Percentiles rank a stretch among this genome's conserved stretches.
Conservation (phyloP, 2,329 filamentous ascomycete genomes). For the Beauveria australis region DNA sequence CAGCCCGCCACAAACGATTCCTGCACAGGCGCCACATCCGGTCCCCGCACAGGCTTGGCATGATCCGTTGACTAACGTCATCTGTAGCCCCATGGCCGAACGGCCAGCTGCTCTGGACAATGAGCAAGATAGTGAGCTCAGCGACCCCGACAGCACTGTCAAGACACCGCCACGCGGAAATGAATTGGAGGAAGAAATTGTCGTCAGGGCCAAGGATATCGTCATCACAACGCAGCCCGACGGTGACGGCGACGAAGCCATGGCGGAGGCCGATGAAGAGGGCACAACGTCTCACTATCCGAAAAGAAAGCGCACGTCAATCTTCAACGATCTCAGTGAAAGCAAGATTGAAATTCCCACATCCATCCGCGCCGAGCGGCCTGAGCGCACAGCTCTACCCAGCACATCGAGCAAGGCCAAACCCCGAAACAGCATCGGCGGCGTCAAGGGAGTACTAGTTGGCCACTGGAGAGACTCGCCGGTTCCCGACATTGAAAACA, state of each 20-base stretch:
- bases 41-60: background rate
- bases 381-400: slow-evolving; percentile 18
- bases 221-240: background rate
- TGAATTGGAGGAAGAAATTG: slow-evolving; percentile 34
- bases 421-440: slow-evolving; percentile 21
- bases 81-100: slow-evolving; percentile 15
- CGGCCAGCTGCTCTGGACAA: slow-evolving; percentile 14
- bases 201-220: background rate
- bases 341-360: slow-evolving; percentile 34
- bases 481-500: slow-evolving; percentile 38
- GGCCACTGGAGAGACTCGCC: slow-evolving; percentile 54
- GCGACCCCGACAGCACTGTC: slow-evolving; percentile 28
- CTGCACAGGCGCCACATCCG: too few species aligned
- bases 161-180: slow-evolving; percentile 31
- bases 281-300: slow-evolving; percentile 33
- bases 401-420: slow-evolving; percentile 19
- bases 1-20: too few species aligned
- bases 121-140: slow-evolving; percentile 36
- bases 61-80: background rate
- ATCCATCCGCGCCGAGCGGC: slow-evolving; percentile 21
- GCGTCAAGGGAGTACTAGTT: slow-evolving; percentile 40
- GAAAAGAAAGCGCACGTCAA: slow-evolving; percentile 48
- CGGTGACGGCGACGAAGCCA: slow-evolving; percentile 33
- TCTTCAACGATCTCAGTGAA: slow-evolving; percentile 42
- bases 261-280: slow-evolving; percentile 34